Conservation (phyloP, 2,329 filamentous ascomycete genomes). For the Diaporthe sp. region DNA sequence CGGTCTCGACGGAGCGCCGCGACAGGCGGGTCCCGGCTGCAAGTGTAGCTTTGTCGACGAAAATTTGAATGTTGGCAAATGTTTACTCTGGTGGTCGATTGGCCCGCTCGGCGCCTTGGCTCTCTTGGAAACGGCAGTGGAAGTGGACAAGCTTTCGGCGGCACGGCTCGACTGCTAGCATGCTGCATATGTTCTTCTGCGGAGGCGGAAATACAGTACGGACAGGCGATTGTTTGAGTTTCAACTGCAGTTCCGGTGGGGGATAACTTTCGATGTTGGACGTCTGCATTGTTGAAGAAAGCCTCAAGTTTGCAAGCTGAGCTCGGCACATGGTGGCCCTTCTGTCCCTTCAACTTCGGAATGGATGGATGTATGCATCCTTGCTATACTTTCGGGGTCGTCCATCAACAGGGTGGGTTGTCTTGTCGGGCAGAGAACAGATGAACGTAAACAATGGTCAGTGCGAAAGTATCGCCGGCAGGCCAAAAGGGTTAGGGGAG, state of each 20-base stretch:
- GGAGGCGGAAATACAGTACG: not conserved
- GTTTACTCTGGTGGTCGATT: not conserved
- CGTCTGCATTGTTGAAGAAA: not conserved
- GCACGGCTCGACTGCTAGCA: not conserved
- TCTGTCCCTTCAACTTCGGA: not conserved
- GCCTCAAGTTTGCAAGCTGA: not conserved
- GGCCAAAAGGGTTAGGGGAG: not conserved
- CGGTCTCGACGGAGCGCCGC: not conserved
- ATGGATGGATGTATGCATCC: not conserved
- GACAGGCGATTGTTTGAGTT: not conserved
- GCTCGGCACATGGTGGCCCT: not conserved
- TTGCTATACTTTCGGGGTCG: not conserved
- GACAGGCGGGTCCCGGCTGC: not conserved
- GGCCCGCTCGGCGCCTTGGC: not conserved
- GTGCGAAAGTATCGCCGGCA: not conserved
- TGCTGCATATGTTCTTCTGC: not conserved
- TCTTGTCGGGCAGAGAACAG: not conserved
- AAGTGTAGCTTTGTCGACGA: not conserved
- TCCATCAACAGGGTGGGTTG: not conserved
- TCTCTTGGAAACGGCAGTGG: too few species aligned
- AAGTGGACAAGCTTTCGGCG: not conserved
- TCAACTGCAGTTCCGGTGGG: not conserved
- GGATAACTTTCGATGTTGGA: not conserved
- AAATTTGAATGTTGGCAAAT: not conserved
- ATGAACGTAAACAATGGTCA: not conserved